A percentile compares a stretch with the other conserved stretches of the same genome.
Conservation (phyloP, 345 rosid genomes). For the Gossypium turneri region DNA sequence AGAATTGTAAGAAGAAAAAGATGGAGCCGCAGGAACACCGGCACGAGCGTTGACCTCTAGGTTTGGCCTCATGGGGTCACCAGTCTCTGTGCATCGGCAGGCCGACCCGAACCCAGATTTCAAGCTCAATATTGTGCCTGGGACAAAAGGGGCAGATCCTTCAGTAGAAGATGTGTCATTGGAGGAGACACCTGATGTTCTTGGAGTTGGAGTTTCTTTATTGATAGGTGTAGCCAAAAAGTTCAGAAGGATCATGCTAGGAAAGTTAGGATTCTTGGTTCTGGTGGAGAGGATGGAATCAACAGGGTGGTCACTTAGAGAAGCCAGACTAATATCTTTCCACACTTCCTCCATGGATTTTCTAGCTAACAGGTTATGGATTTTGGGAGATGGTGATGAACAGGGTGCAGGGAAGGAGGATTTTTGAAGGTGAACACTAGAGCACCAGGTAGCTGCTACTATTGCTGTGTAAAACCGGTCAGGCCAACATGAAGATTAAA, state of each 20-base stretch:
- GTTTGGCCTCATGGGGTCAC: constrained; percentile 3
- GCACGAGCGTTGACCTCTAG: background rate
- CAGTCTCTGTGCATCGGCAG: constrained; percentile 9
- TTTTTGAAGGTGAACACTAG: constrained; percentile 12
- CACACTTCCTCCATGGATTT: constrained; percentile 51
- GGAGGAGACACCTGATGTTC: background rate
- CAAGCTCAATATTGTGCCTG: constrained; percentile 26
- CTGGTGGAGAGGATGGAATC: background rate
- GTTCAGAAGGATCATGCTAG: constrained; percentile 30
- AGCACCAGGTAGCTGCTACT: background rate
- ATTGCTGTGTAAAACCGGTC: constrained; percentile 3
- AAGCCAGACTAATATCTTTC: constrained; percentile 35
- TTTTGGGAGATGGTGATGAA: background rate
- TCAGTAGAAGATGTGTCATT: background rate
- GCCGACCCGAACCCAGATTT: constrained; percentile 25
- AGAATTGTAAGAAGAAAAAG: background rate
- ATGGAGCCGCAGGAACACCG: background rate
- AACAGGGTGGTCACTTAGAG: constrained; percentile 17
- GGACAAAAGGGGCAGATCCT: background rate
- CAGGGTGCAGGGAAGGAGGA: constrained; percentile 15
- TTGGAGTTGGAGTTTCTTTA: constrained; percentile 15
- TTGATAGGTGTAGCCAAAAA: constrained; percentile 21
- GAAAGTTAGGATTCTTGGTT: background rate
- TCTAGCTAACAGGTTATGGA: background rate
- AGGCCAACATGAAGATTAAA: constrained; percentile 14